phyloP scores from a whole-genome alignment of 306 rosid genomes.

The Senna siamea region DNA sequence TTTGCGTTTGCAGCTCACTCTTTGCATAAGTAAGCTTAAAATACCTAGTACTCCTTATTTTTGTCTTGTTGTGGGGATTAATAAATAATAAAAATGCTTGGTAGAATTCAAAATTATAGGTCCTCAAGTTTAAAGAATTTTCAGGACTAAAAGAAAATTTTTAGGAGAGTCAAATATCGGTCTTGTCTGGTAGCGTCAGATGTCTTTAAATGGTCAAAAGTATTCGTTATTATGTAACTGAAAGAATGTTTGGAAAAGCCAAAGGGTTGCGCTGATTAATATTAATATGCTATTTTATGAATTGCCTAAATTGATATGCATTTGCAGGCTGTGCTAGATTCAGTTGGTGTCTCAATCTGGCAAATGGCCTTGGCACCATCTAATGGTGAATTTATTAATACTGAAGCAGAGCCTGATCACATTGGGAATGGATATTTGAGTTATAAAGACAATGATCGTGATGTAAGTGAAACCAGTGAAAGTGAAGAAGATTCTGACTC shows the following conservation, averaged over 20 bases:
- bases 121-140: neutral
- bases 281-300: neutral
- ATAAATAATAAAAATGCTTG: neutral
- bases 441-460: slow-evolving; percentile 21
- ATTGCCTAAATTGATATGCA: neutral
- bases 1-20: neutral
- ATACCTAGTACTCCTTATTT: neutral
- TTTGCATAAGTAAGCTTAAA: neutral
- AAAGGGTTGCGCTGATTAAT: neutral
- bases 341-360: slow-evolving; percentile 82
- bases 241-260: neutral
- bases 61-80: neutral
- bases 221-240: neutral
- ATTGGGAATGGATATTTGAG: slow-evolving; percentile 55
- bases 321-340: slow-evolving; percentile 65
- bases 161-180: neutral
- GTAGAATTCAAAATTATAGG: neutral
- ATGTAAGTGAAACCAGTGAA: slow-evolving; percentile 54
- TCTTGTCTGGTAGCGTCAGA: neutral
- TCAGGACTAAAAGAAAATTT: neutral
- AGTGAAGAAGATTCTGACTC: slow-evolving; percentile 66
- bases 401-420: slow-evolving; percentile 23
- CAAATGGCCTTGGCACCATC: slow-evolving; percentile 74
- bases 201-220: neutral
- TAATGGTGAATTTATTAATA: slow-evolving; percentile 26